A percentile compares a stretch with the other conserved stretches of the same genome.
These are phyloP conservation scores for Trichoderma afroharzianum DNA, from an alignment of 2,329 filamentous ascomycete genomes.

Conservation along the genomic window DNA sequence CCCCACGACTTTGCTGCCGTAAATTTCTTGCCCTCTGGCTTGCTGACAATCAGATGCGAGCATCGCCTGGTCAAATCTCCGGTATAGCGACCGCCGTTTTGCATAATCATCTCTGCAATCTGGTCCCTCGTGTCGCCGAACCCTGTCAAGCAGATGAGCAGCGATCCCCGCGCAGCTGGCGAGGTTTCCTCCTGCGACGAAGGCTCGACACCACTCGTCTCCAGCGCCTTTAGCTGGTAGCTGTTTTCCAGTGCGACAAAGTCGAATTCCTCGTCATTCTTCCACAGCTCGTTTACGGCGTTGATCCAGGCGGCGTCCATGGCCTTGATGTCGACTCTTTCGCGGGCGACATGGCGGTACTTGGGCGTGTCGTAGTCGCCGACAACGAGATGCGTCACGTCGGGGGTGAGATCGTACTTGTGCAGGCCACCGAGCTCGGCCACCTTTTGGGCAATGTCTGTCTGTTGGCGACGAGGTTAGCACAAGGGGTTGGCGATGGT, in stretches of 20 bases:
- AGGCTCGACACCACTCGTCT: slow-evolving; percentile 46
- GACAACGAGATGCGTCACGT: slow-evolving; percentile 91
- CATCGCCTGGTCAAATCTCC: slow-evolving; percentile 82
- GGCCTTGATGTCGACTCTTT: slow-evolving; percentile 79
- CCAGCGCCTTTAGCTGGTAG: slow-evolving; percentile 62
- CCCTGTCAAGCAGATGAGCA: slow-evolving; percentile 55
- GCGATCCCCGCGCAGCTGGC: slow-evolving; percentile 34
- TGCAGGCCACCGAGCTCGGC: slow-evolving; percentile 80
- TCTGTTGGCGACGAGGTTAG: slow-evolving; percentile 36
- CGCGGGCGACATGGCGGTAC: slow-evolving; percentile 90
- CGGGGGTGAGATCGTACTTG: slow-evolving; percentile 89
- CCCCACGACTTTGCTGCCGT: slow-evolving; percentile 80
- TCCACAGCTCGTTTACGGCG: slow-evolving; percentile 75
- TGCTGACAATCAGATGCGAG: slow-evolving; percentile 80
- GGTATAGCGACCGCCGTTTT: slow-evolving; percentile 78
- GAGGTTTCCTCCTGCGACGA: slow-evolving; percentile 22
- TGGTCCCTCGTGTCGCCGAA: slow-evolving; percentile 62
- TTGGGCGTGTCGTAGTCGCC: slow-evolving; percentile 87
- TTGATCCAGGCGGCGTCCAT: slow-evolving; percentile 83
- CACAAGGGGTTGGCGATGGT: not conserved
- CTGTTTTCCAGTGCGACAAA: slow-evolving; percentile 64
- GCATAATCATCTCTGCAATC: slow-evolving; percentile 63
- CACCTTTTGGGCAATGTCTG: slow-evolving; percentile 60
- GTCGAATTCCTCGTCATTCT: slow-evolving; percentile 74
- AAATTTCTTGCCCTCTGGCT: slow-evolving; percentile 84